phyloP scores from a whole-genome alignment of 1,284 basidiomycete species.

The Rhodotorula sp. region DNA sequence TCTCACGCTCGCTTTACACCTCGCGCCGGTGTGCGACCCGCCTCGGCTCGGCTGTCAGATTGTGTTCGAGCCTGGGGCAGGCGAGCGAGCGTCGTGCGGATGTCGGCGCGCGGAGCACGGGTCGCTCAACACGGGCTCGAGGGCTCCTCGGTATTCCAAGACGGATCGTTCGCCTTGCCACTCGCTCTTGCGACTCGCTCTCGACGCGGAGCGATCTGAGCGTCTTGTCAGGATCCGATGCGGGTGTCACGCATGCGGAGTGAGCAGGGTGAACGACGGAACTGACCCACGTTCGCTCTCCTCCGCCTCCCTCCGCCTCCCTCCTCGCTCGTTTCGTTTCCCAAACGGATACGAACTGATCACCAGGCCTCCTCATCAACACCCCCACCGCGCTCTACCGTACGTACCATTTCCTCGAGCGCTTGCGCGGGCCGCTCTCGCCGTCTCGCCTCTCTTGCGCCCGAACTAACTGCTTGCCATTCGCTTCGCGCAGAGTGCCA shows the following conservation, averaged over 20 bases:
- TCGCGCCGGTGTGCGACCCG: background rate
- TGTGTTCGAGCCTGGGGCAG: background rate
- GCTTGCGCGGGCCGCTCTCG: background rate
- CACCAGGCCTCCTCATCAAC: conserved; percentile 21
- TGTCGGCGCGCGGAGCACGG: background rate
- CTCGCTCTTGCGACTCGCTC: background rate
- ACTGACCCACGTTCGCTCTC: too few species aligned
- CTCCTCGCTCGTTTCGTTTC: background rate
- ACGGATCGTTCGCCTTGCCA: background rate
- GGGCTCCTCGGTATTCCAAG: background rate
- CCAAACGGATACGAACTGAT: background rate
- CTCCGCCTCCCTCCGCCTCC: too few species aligned
- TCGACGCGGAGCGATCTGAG: background rate
- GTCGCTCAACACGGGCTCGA: conserved; percentile 9
- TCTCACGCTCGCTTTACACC: too few species aligned
- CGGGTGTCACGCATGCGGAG: too few species aligned
- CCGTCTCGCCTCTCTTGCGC: background rate
- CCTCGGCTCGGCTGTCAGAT: too few species aligned
- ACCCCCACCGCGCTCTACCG: conserved; percentile 29
- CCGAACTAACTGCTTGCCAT: background rate
- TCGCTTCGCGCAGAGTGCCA: conserved; percentile 3
- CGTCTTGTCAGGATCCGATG: too few species aligned
- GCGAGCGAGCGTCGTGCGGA: too few species aligned
- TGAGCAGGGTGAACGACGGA: too few species aligned
- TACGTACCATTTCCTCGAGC: background rate